Conservation (phyloP, 805 yeast genomes). For the Teunomyces aglyptinius region DNA sequence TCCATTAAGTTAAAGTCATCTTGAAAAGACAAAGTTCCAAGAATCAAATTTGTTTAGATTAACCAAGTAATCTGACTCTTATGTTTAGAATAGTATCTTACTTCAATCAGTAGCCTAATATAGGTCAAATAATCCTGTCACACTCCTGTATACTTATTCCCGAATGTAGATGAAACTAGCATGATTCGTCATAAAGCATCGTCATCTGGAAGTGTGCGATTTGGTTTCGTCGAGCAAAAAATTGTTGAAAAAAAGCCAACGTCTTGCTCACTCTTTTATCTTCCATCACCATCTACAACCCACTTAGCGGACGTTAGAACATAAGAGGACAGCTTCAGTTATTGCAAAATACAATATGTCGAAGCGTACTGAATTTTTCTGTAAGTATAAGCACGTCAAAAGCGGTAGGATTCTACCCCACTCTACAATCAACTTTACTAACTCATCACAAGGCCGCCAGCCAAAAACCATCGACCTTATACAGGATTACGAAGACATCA, state of each 20-base stretch:
- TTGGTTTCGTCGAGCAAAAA: constrained; percentile 5
- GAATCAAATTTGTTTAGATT: background rate
- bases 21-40: background rate
- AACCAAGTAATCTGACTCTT: too few species aligned
- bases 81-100: background rate
- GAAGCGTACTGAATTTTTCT: constrained; percentile 35
- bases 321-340: background rate
- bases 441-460: constrained; percentile 25
- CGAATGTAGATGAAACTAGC: too few species aligned
- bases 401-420: background rate
- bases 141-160: too few species aligned
- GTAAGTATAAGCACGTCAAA: constrained; percentile 23
- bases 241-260: constrained; percentile 1
- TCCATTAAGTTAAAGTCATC: too few species aligned
- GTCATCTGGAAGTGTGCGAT: background rate
- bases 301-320: background rate
- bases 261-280: constrained; percentile 2
- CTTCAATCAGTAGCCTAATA: too few species aligned
- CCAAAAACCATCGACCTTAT: constrained; percentile 25
- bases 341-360: constrained; percentile 25
- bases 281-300: background rate
- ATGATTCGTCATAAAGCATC: too few species aligned
- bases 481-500: constrained; percentile 35
- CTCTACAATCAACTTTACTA: constrained; percentile 14
- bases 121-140: background rate